Evolutionary conservation across 164 flowering plant species (phyloP), one percentile per base, ranked within the genome.

Genomic region (Taxillus chinensis): DNA sequence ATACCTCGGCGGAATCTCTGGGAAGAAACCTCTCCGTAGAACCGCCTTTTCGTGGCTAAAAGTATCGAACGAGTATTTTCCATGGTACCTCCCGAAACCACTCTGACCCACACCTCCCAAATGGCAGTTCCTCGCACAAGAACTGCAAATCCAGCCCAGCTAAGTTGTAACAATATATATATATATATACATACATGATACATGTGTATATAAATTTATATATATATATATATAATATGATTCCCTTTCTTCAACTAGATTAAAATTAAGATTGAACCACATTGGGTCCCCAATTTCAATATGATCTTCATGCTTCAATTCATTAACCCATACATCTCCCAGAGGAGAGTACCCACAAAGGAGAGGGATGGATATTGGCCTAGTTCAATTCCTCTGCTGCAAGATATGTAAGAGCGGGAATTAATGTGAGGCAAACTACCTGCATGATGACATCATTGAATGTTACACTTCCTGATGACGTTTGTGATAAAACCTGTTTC

Each of bases 71-170:
- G 99, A 89, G 66, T 79, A 86, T 77, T 87, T 90, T 56, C 97
- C 97, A 53, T 93, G 99, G 67, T 89, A 93, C 66, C 82, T 77
- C 10, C 99, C 96, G 37, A 86, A 72, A 0, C 99, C 99, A 45
- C 99, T 93, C 61, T 77, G 71, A 1, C 95, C 99, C 4, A 90
- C 89, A 0, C 99, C 99, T 71, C 97, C 97, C 97, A 66, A 93
- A 93, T 0, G 97, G 96, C 17, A 93, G 39, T 0, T 65, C 60
- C 41, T 87, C 93, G 38, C 80, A 75, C 10, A 81, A 0, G 62
- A 70, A 85, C 96, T 92, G 82, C 83, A 78, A 66, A 37, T 11
- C 10, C 5, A 45, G 38, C n/a, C 51, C 9, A 52, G 27, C 2
- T 27, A 27, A 27, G 2, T 27, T 27, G 27, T 27, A 27, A 27